Evolutionary conservation across 2,329 filamentous ascomycete genomes (phyloP).

Genomic region (Botrytis byssoidea): DNA sequence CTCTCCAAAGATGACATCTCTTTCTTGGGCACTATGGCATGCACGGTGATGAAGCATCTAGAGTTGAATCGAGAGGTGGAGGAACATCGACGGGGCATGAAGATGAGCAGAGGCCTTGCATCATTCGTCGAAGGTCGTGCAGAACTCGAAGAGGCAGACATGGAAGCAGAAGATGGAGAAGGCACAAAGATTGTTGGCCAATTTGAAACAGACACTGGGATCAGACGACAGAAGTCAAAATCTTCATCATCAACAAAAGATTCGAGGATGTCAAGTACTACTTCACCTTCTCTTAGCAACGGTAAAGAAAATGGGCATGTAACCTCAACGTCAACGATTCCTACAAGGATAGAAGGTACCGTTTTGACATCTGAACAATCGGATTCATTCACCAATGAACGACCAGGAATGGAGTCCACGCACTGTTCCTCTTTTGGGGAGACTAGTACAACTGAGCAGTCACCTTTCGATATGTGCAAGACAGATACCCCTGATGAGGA

Average conservation of each 20-base stretch:
- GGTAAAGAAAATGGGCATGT: constrained; percentile 33
- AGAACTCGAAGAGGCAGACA: constrained; percentile 35
- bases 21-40: constrained; percentile 58
- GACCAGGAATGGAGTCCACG: constrained; percentile 24
- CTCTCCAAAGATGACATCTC: constrained; percentile 49
- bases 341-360: constrained; percentile 28
- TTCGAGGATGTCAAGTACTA: constrained; percentile 20
- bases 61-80: constrained; percentile 55
- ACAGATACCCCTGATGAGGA: constrained; percentile 26
- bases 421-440: constrained; percentile 27
- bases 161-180: constrained; percentile 34
- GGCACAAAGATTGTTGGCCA: constrained; percentile 35
- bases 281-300: constrained; percentile 23
- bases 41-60: constrained; percentile 59
- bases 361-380: constrained; percentile 19
- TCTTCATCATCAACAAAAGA: constrained; percentile 22
- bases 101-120: constrained; percentile 54
- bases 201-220: constrained; percentile 31
- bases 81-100: constrained; percentile 53
- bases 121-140: constrained; percentile 51
- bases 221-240: constrained; percentile 28
- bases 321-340: constrained; percentile 24
- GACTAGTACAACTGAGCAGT: constrained; percentile 26
- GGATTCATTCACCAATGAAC: constrained; percentile 9
- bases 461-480: constrained; percentile 24